Conservation (phyloP, 768 basidiomycete genomes). For the Calocera viscosa region DNA sequence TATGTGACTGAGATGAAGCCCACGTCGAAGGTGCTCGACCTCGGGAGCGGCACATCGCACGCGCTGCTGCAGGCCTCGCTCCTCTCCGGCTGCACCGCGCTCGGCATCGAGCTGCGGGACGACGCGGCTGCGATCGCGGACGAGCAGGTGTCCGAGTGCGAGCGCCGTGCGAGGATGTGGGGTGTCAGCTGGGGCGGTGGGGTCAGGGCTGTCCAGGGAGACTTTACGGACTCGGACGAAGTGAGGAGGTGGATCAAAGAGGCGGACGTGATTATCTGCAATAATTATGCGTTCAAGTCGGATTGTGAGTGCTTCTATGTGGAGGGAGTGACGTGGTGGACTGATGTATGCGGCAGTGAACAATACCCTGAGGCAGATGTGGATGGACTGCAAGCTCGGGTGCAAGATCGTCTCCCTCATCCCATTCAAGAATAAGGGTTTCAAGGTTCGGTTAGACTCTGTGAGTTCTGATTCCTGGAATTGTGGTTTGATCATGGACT, state of each 20-base stretch:
- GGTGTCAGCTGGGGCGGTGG: slow-evolving; percentile 55
- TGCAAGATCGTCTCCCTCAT: slow-evolving; percentile 80
- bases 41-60: slow-evolving; percentile 80
- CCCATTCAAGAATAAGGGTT: slow-evolving; percentile 60
- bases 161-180: slow-evolving; percentile 80
- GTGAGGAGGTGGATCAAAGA: slow-evolving; percentile 57
- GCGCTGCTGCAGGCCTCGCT: slow-evolving; percentile 70
- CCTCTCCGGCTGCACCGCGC: slow-evolving; percentile 64
- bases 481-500: slow-evolving; percentile 10
- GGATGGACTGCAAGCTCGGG: slow-evolving; percentile 88
- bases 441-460: slow-evolving; percentile 73
- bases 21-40: slow-evolving; percentile 62
- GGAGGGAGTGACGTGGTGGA: background rate
- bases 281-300: slow-evolving; percentile 74
- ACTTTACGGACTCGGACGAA: slow-evolving; percentile 61
- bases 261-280: slow-evolving; percentile 86
- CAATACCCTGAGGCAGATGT: slow-evolving; percentile 72
- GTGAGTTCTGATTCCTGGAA: slow-evolving; percentile 31
- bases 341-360: slow-evolving; percentile 46
- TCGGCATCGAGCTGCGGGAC: slow-evolving; percentile 67
- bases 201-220: slow-evolving; percentile 68
- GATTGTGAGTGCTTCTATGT: slow-evolving; percentile 41
- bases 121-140: slow-evolving; percentile 70
- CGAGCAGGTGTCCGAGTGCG: slow-evolving; percentile 61
- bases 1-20: slow-evolving; percentile 43